These are phyloP conservation scores for Miamiensis avidus DNA, from an alignment of 169 alveolate genomes.

Conservation along the genomic window DNA sequence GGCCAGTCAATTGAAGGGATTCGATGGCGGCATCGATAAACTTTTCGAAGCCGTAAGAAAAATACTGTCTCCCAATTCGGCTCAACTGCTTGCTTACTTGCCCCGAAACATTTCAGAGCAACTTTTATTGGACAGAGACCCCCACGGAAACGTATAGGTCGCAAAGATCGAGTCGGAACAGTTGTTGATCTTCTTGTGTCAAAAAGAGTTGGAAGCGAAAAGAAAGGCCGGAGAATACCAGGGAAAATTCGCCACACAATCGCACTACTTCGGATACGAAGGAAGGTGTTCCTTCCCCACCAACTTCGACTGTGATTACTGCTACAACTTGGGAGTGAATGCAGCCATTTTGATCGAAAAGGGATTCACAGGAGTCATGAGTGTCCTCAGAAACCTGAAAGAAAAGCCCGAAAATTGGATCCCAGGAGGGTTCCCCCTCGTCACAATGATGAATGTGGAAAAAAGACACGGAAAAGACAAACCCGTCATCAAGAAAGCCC, in stretches of 20 bases:
- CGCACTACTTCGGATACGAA: slow-evolving; percentile 98
- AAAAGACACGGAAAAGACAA: slow-evolving; percentile 86
- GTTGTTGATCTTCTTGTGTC: slow-evolving; percentile 85
- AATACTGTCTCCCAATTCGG: slow-evolving; percentile 42
- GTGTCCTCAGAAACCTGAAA: slow-evolving; percentile 83
- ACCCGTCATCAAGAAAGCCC: slow-evolving; percentile 93
- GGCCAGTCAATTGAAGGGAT: slow-evolving; percentile 13
- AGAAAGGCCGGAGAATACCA: slow-evolving; percentile 60
- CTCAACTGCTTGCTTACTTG: slow-evolving; percentile 51
- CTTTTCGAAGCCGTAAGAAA: slow-evolving; percentile 48
- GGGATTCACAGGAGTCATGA: slow-evolving; percentile 92
- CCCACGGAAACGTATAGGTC: slow-evolving; percentile 98
- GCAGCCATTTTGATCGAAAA: slow-evolving; percentile 92
- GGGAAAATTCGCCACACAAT: slow-evolving; percentile 68
- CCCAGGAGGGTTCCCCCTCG: slow-evolving; percentile 91
- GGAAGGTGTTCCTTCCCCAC: slow-evolving; percentile 99
- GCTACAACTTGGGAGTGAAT: slow-evolving; percentile 97
- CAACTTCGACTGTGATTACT: slow-evolving; percentile 96
- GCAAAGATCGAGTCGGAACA: slow-evolving; percentile 99
- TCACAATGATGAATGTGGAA: slow-evolving; percentile 87
- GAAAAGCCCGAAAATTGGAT: slow-evolving; percentile 88
- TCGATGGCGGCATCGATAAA: background rate
- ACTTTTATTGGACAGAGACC: slow-evolving; percentile 97
- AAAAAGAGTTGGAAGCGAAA: slow-evolving; percentile 78
- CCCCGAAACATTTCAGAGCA: slow-evolving; percentile 95